Conservation (phyloP, 371 early-diverging fungal genomes). For the Phascolomyces articulosus region DNA sequence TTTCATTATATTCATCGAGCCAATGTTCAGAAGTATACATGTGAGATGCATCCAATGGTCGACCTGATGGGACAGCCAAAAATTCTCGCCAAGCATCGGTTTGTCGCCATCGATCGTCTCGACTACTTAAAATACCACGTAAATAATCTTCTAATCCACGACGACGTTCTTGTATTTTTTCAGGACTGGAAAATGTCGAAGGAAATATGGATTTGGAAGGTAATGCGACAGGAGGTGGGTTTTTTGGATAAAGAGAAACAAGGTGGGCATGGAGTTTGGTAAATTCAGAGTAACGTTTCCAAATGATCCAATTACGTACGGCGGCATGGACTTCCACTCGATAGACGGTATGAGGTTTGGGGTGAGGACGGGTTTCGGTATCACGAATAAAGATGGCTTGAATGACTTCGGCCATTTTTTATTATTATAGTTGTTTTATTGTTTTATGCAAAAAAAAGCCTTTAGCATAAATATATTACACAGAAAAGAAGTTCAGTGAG, state of each 20-base stretch:
- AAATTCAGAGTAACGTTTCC: conserved; percentile 90
- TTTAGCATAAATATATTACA: no score
- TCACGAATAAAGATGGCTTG: conserved; percentile 73
- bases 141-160: conserved; percentile 82
- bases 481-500: no score
- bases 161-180: conserved; percentile 81
- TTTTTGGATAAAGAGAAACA: conserved; percentile 58
- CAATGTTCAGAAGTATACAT: conserved; percentile 78
- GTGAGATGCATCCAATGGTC: conserved; percentile 36
- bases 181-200: conserved; percentile 63
- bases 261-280: conserved; percentile 61
- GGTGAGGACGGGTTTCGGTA: conserved; percentile 61
- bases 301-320: conserved; percentile 86
- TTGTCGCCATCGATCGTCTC: conserved; percentile 82
- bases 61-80: conserved; percentile 68
- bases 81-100: conserved; percentile 80
- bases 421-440: background rate
- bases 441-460: no score
- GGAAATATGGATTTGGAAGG: conserved; percentile 76
- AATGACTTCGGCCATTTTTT: conserved; percentile 57
- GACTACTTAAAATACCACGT: conserved; percentile 68
- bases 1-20: conserved; percentile 77
- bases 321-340: conserved; percentile 78
- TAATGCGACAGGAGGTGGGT: conserved; percentile 60
- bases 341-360: conserved; percentile 77